Evolutionary conservation across 345 rosid genomes (phyloP).

Genomic region (Bruguiera sexangula): DNA sequence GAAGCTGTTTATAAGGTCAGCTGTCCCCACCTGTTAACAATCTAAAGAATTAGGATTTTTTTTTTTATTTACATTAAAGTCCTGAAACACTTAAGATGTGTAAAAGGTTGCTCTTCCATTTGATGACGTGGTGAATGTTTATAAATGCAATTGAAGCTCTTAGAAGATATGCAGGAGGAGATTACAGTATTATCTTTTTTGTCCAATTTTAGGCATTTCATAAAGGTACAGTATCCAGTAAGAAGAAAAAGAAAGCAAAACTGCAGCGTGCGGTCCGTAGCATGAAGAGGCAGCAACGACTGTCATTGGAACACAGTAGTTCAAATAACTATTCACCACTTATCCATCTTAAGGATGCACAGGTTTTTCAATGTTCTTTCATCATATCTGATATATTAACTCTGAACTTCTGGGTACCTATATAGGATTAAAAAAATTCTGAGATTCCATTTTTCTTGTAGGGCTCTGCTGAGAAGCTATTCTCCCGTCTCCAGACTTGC

Average conservation of each 20-base stretch:
- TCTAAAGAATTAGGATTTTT: not conserved
- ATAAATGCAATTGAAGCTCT: not conserved
- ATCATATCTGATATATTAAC: not conserved
- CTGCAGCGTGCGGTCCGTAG: constrained; percentile 70
- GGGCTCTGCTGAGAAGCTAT: constrained; percentile 81
- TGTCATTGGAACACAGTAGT: constrained; percentile 47
- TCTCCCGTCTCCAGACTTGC: constrained; percentile 85
- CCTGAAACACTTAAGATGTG: too few species aligned
- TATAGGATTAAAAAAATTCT: not conserved
- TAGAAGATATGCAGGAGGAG: not conserved
- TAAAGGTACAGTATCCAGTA: constrained; percentile 81
- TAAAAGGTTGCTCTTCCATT: too few species aligned
- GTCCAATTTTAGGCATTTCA: constrained; percentile 57
- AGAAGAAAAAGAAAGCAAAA: constrained; percentile 96
- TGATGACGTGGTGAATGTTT: not conserved
- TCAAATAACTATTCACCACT: constrained; percentile 73
- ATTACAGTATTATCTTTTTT: constrained; percentile 1
- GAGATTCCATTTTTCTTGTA: constrained; percentile 27
- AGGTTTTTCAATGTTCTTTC: constrained; percentile 44
- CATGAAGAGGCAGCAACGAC: constrained; percentile 77
- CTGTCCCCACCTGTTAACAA: constrained; percentile 1
- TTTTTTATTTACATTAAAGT: not conserved
- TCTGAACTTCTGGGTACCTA: not conserved
- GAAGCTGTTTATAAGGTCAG: constrained; percentile 82
- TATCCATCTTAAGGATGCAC: constrained; percentile 77